Percentiles rank a stretch among this genome's conserved stretches.
Conservation (phyloP, 352 stramenopile species). For the Globisporangium radiosum region DNA sequence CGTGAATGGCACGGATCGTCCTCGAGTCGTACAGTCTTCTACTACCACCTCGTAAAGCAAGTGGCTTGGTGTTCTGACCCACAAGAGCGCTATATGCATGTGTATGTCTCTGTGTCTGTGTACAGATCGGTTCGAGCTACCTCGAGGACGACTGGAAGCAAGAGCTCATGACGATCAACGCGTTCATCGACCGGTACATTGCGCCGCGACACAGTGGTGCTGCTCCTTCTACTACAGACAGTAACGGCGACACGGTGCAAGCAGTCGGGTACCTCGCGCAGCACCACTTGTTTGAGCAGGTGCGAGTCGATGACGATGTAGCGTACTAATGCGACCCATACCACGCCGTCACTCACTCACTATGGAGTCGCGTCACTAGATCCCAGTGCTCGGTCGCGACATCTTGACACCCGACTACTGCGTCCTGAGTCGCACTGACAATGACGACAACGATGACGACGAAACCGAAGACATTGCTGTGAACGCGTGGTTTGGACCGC, state of each 20-base stretch:
- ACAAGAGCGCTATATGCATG: too few relatives aligned
- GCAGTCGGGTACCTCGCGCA: conserved; percentile 78
- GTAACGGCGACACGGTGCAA: neutral
- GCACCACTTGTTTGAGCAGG: conserved; percentile 88
- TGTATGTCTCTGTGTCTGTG: too few relatives aligned
- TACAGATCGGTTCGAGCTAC: conserved; percentile 72
- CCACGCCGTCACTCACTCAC: neutral
- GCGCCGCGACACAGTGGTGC: neutral
- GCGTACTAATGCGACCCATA: neutral
- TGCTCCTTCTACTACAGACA: neutral
- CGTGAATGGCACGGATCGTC: neutral
- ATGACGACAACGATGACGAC: conserved; percentile 28
- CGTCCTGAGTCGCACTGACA: conserved; percentile 34
- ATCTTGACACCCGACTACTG: conserved; percentile 89
- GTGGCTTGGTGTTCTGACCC: neutral
- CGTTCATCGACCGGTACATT: conserved; percentile 68
- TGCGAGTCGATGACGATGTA: conserved; percentile 7
- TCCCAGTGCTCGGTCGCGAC: conserved; percentile 66
- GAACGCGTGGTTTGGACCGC: conserved; percentile 86
- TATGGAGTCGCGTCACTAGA: conserved; percentile 26
- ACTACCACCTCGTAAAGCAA: too few relatives aligned
- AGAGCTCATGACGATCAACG: conserved; percentile 74
- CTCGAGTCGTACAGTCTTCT: too few relatives aligned
- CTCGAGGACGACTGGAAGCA: conserved; percentile 74
- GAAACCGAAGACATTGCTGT: conserved; percentile 63